Conservation (phyloP, 2,329 filamentous ascomycete species). For the Penicillium thymicola region DNA sequence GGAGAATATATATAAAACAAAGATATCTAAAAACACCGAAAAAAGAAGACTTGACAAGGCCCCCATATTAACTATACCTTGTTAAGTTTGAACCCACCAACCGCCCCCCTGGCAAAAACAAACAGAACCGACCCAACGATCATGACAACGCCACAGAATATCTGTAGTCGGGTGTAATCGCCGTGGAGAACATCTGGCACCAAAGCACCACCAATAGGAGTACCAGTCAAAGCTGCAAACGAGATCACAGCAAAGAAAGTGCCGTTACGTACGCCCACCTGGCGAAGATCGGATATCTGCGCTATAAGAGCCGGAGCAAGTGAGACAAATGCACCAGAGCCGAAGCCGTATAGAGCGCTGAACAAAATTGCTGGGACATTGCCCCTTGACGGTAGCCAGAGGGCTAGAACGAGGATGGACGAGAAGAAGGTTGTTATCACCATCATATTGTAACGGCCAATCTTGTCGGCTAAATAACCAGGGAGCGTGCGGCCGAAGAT, state of each 20-base stretch:
- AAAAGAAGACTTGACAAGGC: not conserved
- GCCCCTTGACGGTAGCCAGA: constrained; percentile 54
- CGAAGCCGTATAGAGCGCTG: constrained; percentile 66
- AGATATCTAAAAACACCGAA: not conserved
- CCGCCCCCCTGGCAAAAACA: constrained; percentile 20
- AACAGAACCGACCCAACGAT: constrained; percentile 23
- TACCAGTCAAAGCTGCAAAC: constrained; percentile 59
- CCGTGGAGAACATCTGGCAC: constrained; percentile 25
- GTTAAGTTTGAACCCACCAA: constrained; percentile 25
- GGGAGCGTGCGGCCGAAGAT: constrained; percentile 36
- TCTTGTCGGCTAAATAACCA: constrained; percentile 30
- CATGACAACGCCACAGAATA: constrained; percentile 31
- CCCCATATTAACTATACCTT: constrained; percentile 21
- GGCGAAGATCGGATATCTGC: constrained; percentile 66
- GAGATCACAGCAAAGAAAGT: constrained; percentile 60
- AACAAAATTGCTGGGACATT: constrained; percentile 63
- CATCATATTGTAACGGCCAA: constrained; percentile 40
- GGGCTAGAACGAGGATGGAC: constrained; percentile 39
- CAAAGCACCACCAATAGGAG: constrained; percentile 29
- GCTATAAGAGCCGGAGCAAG: constrained; percentile 63
- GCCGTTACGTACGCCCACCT: constrained; percentile 68
- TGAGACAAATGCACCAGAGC: constrained; percentile 63
- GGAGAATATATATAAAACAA: not conserved
- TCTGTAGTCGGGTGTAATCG: constrained; percentile 24
- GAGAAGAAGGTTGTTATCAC: constrained; percentile 46